Evolutionary conservation across 352 stramenopile species (phyloP), one percentile per base, ranked within the genome.

Genomic region (Phytophthora sansomeana): DNA sequence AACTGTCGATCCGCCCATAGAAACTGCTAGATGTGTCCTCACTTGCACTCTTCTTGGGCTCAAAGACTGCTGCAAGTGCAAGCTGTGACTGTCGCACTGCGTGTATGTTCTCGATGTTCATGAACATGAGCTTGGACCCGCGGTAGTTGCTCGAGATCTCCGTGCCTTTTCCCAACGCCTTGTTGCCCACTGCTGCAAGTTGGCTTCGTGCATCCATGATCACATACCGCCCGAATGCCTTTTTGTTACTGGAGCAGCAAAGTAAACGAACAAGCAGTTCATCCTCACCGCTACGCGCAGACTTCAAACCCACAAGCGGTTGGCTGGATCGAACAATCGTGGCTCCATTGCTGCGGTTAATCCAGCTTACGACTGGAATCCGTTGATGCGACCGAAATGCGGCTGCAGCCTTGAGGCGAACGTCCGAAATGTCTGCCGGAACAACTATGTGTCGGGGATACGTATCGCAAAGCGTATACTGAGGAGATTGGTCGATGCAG

Each of bases 61-160:
- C 83, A 69, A 95, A 92, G 28, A 90, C 71, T 17, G 80, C 63
- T 17, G 81, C 85, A 5, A 99, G 49, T 53, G 92, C 93, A 64
- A 95, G 73, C 30, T 99, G 92, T 7, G 91, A 93, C 69, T 99
- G 90, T 6, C 98, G 93, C 33, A 99, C 96, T 8, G 91, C 77
- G 79, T 99, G 97, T 67, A 99, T 99, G 73, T 99, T 99, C 16
- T 97, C 95, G 72, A 99, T 98, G 54, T 98, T 98, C 86, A 98
- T 97, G 77, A 99, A 99, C 19, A 94, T 84, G 21, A 99, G 80
- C 9, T 97, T 98, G 9, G 88, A 81, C 5, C 95, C 90, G 10
- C 84, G 78, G 78, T 99, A 99, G 76, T 98, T 97, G 61, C 90
- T 93, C 4, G 90, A 87, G 74, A 98, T 98, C 74, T 99, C 97